Conservation (phyloP, 2,329 filamentous ascomycete genomes). For the Elsinoe necatrix region DNA sequence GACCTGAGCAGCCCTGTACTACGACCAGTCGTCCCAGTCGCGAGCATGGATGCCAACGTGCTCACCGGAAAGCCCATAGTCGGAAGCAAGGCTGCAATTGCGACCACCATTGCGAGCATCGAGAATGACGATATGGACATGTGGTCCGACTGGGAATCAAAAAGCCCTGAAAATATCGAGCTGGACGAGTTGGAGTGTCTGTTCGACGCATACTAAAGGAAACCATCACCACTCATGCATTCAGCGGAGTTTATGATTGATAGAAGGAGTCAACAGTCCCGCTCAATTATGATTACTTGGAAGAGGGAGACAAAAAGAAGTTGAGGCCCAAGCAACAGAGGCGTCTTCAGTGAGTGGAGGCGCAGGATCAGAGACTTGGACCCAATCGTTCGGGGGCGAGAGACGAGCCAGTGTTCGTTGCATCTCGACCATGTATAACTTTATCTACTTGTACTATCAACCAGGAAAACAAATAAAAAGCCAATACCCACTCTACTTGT, state of each 20-base stretch:
- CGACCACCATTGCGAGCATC: constrained; percentile 19
- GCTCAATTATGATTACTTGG: neutral
- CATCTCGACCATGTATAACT: constrained; percentile 12
- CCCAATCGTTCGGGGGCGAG: neutral
- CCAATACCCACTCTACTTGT: constrained; percentile 10
- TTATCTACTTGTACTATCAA: constrained; percentile 9
- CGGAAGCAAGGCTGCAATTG: constrained; percentile 13
- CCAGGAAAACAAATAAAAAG: constrained; percentile 8
- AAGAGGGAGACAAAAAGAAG: neutral
- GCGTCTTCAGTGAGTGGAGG: neutral
- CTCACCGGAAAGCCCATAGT: constrained; percentile 8
- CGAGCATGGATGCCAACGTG: constrained; percentile 11
- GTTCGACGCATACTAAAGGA: constrained; percentile 49
- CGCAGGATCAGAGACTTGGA: neutral
- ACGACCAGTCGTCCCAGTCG: constrained; percentile 27
- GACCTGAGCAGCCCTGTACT: constrained; percentile 42
- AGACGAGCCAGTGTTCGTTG: neutral
- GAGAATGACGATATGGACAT: constrained; percentile 24
- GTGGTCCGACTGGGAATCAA: constrained; percentile 33
- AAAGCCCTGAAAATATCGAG: constrained; percentile 79
- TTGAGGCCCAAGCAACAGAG: neutral
- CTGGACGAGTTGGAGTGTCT: constrained; percentile 88
- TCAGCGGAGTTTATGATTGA: neutral
- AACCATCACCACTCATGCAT: constrained; percentile 4
- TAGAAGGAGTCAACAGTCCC: neutral